phyloP scores from a whole-genome alignment of 768 basidiomycete genomes.

The Kwoniella newhampshirensis region DNA sequence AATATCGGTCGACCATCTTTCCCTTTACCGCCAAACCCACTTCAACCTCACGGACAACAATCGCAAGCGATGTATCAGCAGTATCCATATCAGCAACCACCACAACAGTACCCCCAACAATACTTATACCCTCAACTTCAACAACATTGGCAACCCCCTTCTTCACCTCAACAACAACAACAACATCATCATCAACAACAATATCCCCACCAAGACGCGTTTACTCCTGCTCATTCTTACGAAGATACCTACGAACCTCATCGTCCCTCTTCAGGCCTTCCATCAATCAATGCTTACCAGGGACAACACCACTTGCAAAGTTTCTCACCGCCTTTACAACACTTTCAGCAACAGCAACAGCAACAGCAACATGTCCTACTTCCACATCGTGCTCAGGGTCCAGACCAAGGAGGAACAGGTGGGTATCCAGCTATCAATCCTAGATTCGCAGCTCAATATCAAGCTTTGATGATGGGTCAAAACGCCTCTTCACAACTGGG shows the following conservation, averaged over 20 bases:
- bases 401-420: neutral
- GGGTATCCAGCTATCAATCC: conserved; percentile 46
- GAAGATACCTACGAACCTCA: conserved; percentile 16
- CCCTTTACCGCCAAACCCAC: conserved; percentile 16
- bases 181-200: conserved; percentile 8
- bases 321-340: conserved; percentile 1
- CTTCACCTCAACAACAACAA: conserved; percentile 1
- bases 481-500: neutral
- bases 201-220: neutral
- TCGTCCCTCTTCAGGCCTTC: conserved; percentile 12
- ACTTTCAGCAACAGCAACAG: conserved; percentile 4
- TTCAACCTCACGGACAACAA: conserved; percentile 3
- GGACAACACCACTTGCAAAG: no score
- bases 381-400: neutral
- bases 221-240: neutral
- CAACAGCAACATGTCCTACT: neutral
- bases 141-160: conserved; percentile 1
- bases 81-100: conserved; percentile 7
- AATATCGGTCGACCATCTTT: conserved; percentile 5
- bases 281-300: conserved; percentile 4
- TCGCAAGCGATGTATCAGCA: conserved; percentile 1
- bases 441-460: conserved; percentile 43
- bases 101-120: conserved; percentile 15
- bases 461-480: conserved; percentile 25
- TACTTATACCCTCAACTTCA: conserved; percentile 3